Conservation (phyloP, 2,329 filamentous ascomycete genomes). For the Cladosporium sp. region DNA sequence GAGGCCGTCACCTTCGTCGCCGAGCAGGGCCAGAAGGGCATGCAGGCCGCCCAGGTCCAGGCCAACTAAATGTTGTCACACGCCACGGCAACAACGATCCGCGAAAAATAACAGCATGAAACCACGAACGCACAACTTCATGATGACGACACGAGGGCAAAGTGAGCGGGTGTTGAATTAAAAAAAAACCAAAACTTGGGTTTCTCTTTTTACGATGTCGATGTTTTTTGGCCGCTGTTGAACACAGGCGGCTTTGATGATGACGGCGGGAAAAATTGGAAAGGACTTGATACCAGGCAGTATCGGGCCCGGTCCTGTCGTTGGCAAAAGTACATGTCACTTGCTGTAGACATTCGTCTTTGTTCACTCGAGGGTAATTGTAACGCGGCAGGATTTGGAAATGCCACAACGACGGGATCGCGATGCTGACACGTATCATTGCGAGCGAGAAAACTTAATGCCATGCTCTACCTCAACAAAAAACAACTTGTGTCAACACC, state of each 20-base stretch:
- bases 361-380: not conserved
- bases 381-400: not conserved
- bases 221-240: not conserved
- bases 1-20: slow-evolving; percentile 12
- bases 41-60: slow-evolving; percentile 12
- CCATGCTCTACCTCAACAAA: not conserved
- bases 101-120: not conserved
- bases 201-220: not conserved
- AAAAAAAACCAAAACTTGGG: not conserved
- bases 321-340: no score
- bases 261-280: not conserved
- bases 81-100: not conserved
- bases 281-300: slow-evolving; percentile 4
- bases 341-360: not conserved
- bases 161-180: not conserved
- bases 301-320: not conserved
- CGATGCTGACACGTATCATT: slow-evolving; percentile 1
- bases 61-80: not conserved
- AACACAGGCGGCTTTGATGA: not conserved
- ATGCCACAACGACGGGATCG: not conserved
- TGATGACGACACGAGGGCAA: slow-evolving; percentile 1
- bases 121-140: not conserved
- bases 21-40: slow-evolving; percentile 15
- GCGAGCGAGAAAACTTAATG: slow-evolving; percentile 4
- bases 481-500: no score